Conservation (phyloP, 768 basidiomycete genomes). For the Psilocybe azurescens region DNA sequence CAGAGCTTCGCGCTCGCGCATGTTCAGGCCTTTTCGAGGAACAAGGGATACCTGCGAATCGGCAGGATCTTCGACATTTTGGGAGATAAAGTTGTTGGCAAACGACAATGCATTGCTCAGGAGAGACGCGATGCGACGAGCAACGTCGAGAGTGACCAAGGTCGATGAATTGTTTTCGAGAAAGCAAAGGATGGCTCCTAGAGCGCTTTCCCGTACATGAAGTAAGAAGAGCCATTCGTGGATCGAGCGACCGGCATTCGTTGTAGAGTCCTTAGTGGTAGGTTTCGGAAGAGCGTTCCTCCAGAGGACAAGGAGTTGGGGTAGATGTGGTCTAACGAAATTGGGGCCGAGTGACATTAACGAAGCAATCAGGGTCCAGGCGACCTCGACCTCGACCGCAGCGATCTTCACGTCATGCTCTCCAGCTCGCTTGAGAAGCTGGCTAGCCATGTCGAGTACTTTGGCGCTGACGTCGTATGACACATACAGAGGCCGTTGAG, state of each 20-base stretch:
- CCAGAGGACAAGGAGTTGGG: conserved; percentile 95
- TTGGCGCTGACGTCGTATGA: conserved; percentile 93
- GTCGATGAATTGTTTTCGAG: conserved; percentile 76
- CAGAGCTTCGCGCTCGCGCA: conserved; percentile 82
- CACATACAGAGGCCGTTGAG: conserved; percentile 88
- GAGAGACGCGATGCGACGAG: conserved; percentile 84
- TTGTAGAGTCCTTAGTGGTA: conserved; percentile 80
- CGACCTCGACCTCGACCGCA: conserved; percentile 86
- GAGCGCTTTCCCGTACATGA: conserved; percentile 87
- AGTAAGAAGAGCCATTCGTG: conserved; percentile 92
- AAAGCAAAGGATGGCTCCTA: conserved; percentile 90
- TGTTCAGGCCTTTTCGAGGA: conserved; percentile 46
- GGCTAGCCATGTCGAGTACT: conserved; percentile 89
- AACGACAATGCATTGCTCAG: conserved; percentile 92
- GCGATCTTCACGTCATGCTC: conserved; percentile 89
- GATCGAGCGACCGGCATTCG: conserved; percentile 62
- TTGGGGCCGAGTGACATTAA: conserved; percentile 93
- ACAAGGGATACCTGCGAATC: conserved; percentile 44
- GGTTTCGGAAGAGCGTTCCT: conserved; percentile 96
- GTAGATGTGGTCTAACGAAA: conserved; percentile 92
- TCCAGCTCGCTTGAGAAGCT: conserved; percentile 87
- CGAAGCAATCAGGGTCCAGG: conserved; percentile 91
- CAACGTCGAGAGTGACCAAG: conserved; percentile 89
- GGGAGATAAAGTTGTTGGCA: conserved; percentile 79
- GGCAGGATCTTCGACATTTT: conserved; percentile 67